Base-by-base conservation (phyloP, 164 flowering plant genomes). In the Malania oleifera region DNA sequence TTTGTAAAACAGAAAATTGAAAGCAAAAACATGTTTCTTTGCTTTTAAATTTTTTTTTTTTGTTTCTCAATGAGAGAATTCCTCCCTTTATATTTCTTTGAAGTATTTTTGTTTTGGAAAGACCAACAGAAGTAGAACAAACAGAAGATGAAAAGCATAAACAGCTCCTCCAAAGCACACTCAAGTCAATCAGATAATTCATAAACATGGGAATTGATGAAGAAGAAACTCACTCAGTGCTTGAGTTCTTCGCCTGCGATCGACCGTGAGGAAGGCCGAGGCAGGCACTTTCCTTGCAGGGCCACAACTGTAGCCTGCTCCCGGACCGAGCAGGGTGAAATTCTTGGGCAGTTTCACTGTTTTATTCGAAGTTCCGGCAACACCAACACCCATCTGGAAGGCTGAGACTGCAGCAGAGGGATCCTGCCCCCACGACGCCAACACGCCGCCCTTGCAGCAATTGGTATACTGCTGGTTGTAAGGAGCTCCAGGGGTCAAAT, bases 221-320 rank as follows among this genome's bases (percentile, higher is more conserved):
- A 52, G 23, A 5, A 4, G 10, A 2, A 40, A 68, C 82, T 64
- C 73, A 81, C 86, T 83, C 20, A 78, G 63, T 11, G 87, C 77
- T 53, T 84, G 87, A 51, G 85, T 82, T 59, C 72, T 80, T 34
- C 86, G 58, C 22, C 86, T 70, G 2, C 68, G 75, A 58, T 84
- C 87, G 40, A 83, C 23, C 0, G 83, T 73, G 60, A 73, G 73
- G 62, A 75, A 78, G 18, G 70, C 64, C 3, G 83, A 76, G 28
- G 85, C 62, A 5, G 79, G 80, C 43, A 80, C 90, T 11, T 78
- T 56, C 61, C 74, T 84, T 41, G 84, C 83, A 51, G 86, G 89
- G 62, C 84, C 85, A 31, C 85, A 80, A 27, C 86, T 77, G 67
- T 84, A 84, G 3, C 89, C 89, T 15, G 79, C 83, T 11, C 89